Conservation (phyloP, 2,329 filamentous ascomycete species). For the Penicillium sp. region DNA sequence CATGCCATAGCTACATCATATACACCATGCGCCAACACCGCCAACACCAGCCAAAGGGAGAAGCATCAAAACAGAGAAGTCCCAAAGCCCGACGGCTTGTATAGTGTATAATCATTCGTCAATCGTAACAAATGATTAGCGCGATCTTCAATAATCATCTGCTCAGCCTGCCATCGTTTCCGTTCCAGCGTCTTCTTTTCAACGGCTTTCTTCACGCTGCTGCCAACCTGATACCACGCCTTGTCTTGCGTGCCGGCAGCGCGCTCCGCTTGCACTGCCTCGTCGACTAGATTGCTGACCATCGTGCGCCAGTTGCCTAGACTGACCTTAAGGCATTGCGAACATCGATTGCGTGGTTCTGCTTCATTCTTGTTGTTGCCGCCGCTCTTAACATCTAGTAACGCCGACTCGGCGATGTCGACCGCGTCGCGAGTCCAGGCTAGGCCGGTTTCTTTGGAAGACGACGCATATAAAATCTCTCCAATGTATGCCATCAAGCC, state of each 20-base stretch:
- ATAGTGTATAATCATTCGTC: constrained; percentile 27
- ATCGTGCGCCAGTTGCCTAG: constrained; percentile 81
- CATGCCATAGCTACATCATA: background rate
- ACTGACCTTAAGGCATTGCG: constrained; percentile 71
- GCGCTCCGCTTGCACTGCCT: constrained; percentile 33
- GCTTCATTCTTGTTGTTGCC: constrained; percentile 16
- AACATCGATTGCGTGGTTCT: constrained; percentile 56
- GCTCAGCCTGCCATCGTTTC: constrained; percentile 39
- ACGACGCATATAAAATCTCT: constrained; percentile 78
- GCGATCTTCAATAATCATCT: constrained; percentile 35
- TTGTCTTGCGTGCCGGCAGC: constrained; percentile 28
- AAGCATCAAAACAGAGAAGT: constrained; percentile 7
- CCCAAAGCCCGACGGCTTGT: constrained; percentile 2
- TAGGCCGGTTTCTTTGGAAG: constrained; percentile 66
- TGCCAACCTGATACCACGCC: constrained; percentile 29
- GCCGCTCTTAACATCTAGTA: constrained; percentile 29
- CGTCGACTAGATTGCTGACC: constrained; percentile 60
- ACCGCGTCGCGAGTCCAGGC: constrained; percentile 89
- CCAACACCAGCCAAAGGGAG: background rate
- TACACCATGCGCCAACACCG: background rate
- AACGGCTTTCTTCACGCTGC: constrained; percentile 20
- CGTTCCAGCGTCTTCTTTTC: constrained; percentile 27
- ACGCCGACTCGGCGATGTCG: constrained; percentile 68
- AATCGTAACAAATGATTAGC: constrained; percentile 26
- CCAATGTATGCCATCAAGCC: constrained; percentile 86